phyloP scores from a whole-genome alignment of 2,329 filamentous ascomycete species.

The Fusarium verticillioides region DNA sequence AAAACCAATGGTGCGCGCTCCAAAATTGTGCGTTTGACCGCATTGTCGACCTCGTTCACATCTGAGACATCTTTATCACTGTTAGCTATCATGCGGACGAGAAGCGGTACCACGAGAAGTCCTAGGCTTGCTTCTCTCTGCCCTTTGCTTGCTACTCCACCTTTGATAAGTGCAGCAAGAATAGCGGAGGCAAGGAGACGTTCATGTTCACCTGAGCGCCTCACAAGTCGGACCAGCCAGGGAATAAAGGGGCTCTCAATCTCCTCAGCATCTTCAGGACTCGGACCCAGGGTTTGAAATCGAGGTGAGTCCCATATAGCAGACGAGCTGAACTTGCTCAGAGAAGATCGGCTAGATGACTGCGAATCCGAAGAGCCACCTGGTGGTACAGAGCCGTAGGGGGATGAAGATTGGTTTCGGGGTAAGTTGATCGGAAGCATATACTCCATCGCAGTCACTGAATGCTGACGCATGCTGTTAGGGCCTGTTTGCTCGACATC shows the following conservation, averaged over 20 bases:
- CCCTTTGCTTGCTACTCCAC: conserved; percentile 71
- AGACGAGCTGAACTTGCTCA: conserved; percentile 45
- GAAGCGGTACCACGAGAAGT: conserved; percentile 74
- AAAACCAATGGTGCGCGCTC: conserved; percentile 81
- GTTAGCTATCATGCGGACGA: conserved; percentile 70
- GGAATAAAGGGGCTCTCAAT: conserved; percentile 77
- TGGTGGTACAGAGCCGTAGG: conserved; percentile 30
- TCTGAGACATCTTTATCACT: conserved; percentile 59
- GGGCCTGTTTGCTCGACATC: conserved; percentile 64
- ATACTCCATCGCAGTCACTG: conserved; percentile 63
- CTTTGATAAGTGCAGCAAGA: conserved; percentile 75
- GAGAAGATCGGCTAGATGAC: conserved; percentile 44
- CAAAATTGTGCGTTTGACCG: conserved; percentile 57
- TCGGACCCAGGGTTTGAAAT: conserved; percentile 41
- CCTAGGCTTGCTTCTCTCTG: conserved; percentile 71
- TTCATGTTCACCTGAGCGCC: conserved; percentile 66
- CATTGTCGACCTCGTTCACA: conserved; percentile 51
- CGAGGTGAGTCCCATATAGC: conserved; percentile 49
- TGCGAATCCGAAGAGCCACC: conserved; percentile 42
- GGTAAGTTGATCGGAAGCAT: conserved; percentile 64
- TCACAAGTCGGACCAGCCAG: conserved; percentile 75
- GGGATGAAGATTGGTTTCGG: conserved; percentile 42
- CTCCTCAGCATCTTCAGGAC: conserved; percentile 61
- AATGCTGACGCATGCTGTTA: conserved; percentile 56
- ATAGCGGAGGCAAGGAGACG: conserved; percentile 76